Evolutionary conservation across 345 rosid species (phyloP).

Genomic region (Hibiscus mutabilis): DNA sequence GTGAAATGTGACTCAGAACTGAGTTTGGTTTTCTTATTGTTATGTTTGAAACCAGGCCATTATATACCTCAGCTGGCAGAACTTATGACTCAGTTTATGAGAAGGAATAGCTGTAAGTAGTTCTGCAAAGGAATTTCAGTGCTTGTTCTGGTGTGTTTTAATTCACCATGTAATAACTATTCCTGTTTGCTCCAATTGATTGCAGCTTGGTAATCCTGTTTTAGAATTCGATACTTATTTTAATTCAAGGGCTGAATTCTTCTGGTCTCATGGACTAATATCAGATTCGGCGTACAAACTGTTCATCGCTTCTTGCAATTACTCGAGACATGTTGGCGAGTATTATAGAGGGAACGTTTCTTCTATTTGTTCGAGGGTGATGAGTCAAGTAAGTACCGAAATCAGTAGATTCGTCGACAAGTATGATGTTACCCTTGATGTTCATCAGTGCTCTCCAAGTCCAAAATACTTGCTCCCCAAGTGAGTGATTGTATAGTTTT

Average conservation of each 20-base stretch:
- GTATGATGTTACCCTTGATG: slow-evolving; percentile 94
- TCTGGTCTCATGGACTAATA: slow-evolving; percentile 97
- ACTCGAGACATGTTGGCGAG: slow-evolving; percentile 84
- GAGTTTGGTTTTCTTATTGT: neutral
- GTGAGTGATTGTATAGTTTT: slow-evolving; percentile 29
- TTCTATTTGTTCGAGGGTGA: slow-evolving; percentile 70
- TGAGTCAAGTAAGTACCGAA: slow-evolving; percentile 73
- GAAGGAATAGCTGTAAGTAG: slow-evolving; percentile 84
- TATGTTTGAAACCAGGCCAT: slow-evolving; percentile 46
- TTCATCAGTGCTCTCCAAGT: slow-evolving; percentile 75
- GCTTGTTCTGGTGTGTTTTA: neutral
- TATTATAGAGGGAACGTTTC: slow-evolving; percentile 73
- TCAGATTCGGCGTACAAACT: slow-evolving; percentile 80
- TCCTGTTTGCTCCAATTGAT: slow-evolving; percentile 7
- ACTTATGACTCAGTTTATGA: slow-evolving; percentile 71
- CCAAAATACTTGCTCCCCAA: slow-evolving; percentile 60
- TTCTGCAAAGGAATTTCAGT: neutral
- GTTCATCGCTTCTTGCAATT: slow-evolving; percentile 83
- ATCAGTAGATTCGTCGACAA: slow-evolving; percentile 88
- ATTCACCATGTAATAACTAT: neutral
- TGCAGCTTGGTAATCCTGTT: slow-evolving; percentile 92
- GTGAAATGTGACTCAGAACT: too few species aligned
- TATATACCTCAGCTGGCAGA: slow-evolving; percentile 90
- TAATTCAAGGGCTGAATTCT: slow-evolving; percentile 88
- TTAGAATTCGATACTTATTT: slow-evolving; percentile 80